Percentiles rank a stretch among this genome's conserved stretches.
Evolutionary conservation across 768 basidiomycete species (phyloP).

Genomic region (Suillus alpinus): DNA sequence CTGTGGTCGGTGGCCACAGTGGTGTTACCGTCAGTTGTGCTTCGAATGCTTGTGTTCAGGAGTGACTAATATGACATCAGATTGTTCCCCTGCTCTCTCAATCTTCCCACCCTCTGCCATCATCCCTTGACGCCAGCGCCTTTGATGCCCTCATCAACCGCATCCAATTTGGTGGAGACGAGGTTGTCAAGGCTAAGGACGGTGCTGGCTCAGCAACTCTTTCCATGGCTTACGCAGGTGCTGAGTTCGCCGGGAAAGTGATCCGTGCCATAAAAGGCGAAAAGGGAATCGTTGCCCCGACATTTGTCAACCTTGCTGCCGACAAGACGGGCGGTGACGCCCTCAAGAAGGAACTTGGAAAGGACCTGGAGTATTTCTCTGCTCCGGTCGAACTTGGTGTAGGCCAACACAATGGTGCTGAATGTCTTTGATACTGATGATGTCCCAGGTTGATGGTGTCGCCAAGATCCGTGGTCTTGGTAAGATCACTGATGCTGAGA

Average conservation of each 20-base stretch:
- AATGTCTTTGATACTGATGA: not conserved
- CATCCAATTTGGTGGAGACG: constrained; percentile 95
- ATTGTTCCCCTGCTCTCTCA: constrained; percentile 95
- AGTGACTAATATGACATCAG: constrained; percentile 33
- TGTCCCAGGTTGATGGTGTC: constrained; percentile 70
- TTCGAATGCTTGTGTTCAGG: not conserved
- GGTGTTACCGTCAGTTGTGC: constrained; percentile 70
- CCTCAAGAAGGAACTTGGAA: constrained; percentile 76
- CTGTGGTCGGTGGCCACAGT: constrained; percentile 94
- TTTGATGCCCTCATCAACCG: constrained; percentile 70
- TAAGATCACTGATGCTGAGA: constrained; percentile 66
- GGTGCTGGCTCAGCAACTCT: constrained; percentile 90
- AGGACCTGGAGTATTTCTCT: constrained; percentile 84
- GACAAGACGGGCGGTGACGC: constrained; percentile 69
- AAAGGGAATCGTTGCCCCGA: constrained; percentile 81
- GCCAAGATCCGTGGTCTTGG: constrained; percentile 83
- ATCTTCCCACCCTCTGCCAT: constrained; percentile 73
- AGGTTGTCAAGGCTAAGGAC: constrained; percentile 98
- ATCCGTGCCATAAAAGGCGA: constrained; percentile 85
- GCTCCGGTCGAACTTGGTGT: constrained; percentile 87
- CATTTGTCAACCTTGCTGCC: constrained; percentile 77
- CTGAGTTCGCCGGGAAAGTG: constrained; percentile 82
- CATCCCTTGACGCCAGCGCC: constrained; percentile 42
- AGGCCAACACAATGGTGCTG: constrained; percentile 14
- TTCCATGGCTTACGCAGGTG: constrained; percentile 94